Evolutionary conservation across 2,329 filamentous ascomycete species (phyloP).

Genomic region (Stagonosporopsis rhizophila): DNA sequence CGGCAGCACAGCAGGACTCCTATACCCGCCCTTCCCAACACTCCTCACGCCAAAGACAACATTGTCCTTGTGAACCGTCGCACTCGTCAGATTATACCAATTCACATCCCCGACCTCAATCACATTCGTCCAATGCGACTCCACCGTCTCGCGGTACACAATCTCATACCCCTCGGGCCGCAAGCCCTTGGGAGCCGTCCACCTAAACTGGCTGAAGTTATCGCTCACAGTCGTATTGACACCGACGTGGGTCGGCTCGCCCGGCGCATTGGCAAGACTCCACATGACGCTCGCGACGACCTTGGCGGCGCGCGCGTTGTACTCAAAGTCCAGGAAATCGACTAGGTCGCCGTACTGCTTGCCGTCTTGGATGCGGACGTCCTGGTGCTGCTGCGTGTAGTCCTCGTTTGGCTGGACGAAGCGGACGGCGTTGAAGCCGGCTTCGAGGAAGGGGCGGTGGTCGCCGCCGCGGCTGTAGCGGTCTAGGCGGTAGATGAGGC

Average conservation of each 20-base stretch:
- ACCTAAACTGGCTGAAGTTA: conserved; percentile 58
- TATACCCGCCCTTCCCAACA: conserved; percentile 56
- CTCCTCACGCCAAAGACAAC: conserved; percentile 61
- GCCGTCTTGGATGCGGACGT: conserved; percentile 56
- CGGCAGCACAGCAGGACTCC: conserved; percentile 55
- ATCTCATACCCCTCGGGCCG: conserved; percentile 59
- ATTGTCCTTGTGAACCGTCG: conserved; percentile 62
- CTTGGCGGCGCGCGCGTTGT: conserved; percentile 59
- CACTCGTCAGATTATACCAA: conserved; percentile 48
- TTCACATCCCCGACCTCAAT: conserved; percentile 55
- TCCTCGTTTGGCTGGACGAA: conserved; percentile 64
- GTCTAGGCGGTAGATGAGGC: conserved; percentile 61
- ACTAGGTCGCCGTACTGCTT: conserved; percentile 61
- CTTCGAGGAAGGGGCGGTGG: conserved; percentile 60
- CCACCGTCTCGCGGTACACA: conserved; percentile 59
- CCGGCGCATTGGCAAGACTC: conserved; percentile 60
- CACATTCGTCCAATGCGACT: conserved; percentile 57
- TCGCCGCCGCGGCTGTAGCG: conserved; percentile 64
- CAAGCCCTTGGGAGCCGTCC: conserved; percentile 51
- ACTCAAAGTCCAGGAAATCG: conserved; percentile 62
- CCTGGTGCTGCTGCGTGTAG: conserved; percentile 63
- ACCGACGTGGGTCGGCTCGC: conserved; percentile 55
- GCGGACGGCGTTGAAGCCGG: conserved; percentile 59
- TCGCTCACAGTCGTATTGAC: conserved; percentile 53
- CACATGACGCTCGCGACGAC: conserved; percentile 62